Base-by-base conservation (phyloP, 768 basidiomycete species). In the Tylopilus vinaceipallidus region DNA sequence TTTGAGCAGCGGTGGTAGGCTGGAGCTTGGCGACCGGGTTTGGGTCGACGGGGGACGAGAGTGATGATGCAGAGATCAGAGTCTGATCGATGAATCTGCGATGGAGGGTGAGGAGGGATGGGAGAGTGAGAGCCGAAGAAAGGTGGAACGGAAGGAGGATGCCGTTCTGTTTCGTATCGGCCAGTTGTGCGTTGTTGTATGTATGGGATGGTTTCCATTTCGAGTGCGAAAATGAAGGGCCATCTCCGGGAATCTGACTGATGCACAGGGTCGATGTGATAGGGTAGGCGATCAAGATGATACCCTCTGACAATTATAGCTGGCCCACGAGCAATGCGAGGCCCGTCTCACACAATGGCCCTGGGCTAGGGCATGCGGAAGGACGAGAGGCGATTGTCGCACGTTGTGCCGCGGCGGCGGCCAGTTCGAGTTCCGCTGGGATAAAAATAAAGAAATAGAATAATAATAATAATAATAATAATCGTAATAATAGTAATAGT, bases 261-360 rank as follows among this genome's bases (percentile, higher is more conserved):
- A 66, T 66, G 59, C 41, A 47, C 63, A 67, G 66, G 66, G 67
- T 68, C 67, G 66, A 38, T 54, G 57, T 68, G 67, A 68, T 68
- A 70, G 66, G 68, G 68, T 68, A 64, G 59, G 56, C 56, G 66
- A 68, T 68, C 66, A 64, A 66, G 58, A 58, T 68, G 62, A 59
- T 64, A 58, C 56, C 65, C 57, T 54, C 35, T 7, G 24, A 29
- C 55, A 60, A 51, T 53, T 49, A 57, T 55, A 59, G 57, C 48
- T 56, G n/a, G n/a, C n/a, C n/a, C n/a, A n/a, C n/a, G n/a, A n/a
- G n/a, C n/a, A n/a, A n/a, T n/a, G n/a, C n/a, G n/a, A n/a, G n/a
- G n/a, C n/a, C n/a, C n/a, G n/a, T n/a, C n/a, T n/a, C n/a, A n/a
- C 42, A 42, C 55, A 47, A 55, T 42, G 49, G 49, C 42, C 42